These are phyloP conservation scores for Fusarium oligoseptatum DNA, from an alignment of 2,329 filamentous ascomycete species.

Conservation along the genomic window DNA sequence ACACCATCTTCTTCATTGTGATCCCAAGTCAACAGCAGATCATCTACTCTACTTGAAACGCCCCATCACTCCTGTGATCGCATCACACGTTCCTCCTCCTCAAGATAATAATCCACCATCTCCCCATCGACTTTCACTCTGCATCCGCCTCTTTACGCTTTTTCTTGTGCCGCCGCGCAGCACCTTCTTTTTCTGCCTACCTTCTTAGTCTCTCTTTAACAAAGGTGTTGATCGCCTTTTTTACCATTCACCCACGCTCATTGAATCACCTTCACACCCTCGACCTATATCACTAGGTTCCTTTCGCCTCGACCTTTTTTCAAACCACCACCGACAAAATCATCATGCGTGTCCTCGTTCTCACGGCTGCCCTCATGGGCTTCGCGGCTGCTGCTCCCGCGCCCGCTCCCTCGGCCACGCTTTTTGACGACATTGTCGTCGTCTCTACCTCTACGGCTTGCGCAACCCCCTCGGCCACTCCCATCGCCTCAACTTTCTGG, in stretches of 20 bases:
- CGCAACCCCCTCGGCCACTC: constrained; percentile 5
- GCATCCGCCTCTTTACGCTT: background rate
- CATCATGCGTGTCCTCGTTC: constrained; percentile 27
- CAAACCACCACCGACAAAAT: background rate
- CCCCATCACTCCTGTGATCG: constrained; percentile 32
- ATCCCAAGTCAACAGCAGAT: constrained; percentile 6
- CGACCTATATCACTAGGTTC: background rate
- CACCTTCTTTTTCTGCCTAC: constrained; percentile 1
- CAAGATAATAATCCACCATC: constrained; percentile 1
- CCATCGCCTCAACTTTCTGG: constrained; percentile 42
- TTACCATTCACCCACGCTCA: constrained; percentile 23
- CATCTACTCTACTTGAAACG: constrained; percentile 43
- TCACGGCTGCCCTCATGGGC: constrained; percentile 25
- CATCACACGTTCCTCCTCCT: constrained; percentile 11
- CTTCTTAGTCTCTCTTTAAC: constrained; percentile 39
- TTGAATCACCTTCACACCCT: constrained; percentile 18
- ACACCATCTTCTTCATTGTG: background rate
- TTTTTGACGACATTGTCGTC: constrained; percentile 27
- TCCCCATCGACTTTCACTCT: background rate
- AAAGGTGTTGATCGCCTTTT: constrained; percentile 35
- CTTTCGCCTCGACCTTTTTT: background rate
- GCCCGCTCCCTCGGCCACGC: background rate
- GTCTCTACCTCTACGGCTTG: constrained; percentile 31
- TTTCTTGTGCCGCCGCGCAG: constrained; percentile 23
- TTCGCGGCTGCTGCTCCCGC: constrained; percentile 35